Conservation (phyloP, 208 protist genomes). For the Endotrypanum monterogeii region DNA sequence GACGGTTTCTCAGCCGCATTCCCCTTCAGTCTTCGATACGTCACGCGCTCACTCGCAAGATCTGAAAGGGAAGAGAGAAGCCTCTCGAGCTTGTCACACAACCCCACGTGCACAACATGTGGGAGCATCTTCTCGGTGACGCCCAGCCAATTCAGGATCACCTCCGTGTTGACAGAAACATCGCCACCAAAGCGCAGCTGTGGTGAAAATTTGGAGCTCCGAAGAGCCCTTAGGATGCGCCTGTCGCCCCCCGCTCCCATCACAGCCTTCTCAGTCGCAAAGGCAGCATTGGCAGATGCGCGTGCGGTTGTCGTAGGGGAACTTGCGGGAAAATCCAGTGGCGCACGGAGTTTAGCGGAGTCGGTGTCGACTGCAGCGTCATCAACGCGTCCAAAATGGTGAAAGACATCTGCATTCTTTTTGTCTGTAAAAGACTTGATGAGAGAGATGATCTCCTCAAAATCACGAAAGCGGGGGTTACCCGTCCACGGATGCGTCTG, state of each 20-base stretch:
- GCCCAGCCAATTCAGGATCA: conserved; percentile 89
- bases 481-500: conserved; percentile 90
- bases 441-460: conserved; percentile 81
- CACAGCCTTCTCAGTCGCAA: background rate
- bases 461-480: conserved; percentile 86
- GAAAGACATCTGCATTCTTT: conserved; percentile 69
- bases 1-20: too few species aligned
- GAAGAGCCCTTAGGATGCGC: conserved; percentile 55
- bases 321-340: conserved; percentile 4
- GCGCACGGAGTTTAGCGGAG: conserved; percentile 6
- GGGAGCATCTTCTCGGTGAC: conserved; percentile 88
- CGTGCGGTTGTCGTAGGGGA: conserved; percentile 2
- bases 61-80: conserved; percentile 37
- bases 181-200: conserved; percentile 89
- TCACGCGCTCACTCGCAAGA: conserved; percentile 46
- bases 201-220: conserved; percentile 74
- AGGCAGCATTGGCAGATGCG: background rate
- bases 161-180: conserved; percentile 88
- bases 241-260: conserved; percentile 20
- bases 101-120: conserved; percentile 58
- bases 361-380: conserved; percentile 13
- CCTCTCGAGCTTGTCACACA: conserved; percentile 73
- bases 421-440: conserved; percentile 83
- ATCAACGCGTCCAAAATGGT: conserved; percentile 62
- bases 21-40: background rate